phyloP scores from a whole-genome alignment of 768 basidiomycete species.

The Trametes meyenii region DNA sequence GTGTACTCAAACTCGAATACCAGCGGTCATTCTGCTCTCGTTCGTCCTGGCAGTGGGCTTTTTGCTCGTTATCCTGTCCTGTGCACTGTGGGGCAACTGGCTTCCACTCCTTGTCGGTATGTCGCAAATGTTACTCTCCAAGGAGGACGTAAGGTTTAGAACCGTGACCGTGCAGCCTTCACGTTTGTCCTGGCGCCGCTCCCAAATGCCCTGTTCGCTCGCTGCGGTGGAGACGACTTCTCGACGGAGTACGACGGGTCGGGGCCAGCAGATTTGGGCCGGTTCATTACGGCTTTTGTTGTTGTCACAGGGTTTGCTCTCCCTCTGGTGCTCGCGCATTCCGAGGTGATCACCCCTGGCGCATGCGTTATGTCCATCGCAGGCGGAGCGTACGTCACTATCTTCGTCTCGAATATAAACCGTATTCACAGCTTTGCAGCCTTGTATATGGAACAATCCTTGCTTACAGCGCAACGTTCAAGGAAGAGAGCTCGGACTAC shows the following conservation, averaged over 20 bases:
- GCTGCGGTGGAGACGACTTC: slow-evolving; percentile 91
- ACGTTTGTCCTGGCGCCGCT: slow-evolving; percentile 95
- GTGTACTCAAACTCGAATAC: slow-evolving; percentile 22
- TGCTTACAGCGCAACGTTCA: slow-evolving; percentile 84
- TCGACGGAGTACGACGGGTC: slow-evolving; percentile 71
- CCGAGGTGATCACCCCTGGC: slow-evolving; percentile 78
- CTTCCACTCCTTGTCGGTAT: slow-evolving; percentile 92
- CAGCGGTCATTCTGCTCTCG: slow-evolving; percentile 94
- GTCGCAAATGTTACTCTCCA: slow-evolving; percentile 32
- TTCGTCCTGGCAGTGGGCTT: slow-evolving; percentile 99
- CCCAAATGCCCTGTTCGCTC: slow-evolving; percentile 92
- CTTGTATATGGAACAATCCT: slow-evolving; percentile 91
- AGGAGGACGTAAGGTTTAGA: not conserved
- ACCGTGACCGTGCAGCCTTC: slow-evolving; percentile 56
- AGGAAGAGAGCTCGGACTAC: slow-evolving; percentile 79
- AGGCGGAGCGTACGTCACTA: slow-evolving; percentile 76
- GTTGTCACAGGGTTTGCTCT: slow-evolving; percentile 94
- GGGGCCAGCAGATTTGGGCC: slow-evolving; percentile 85
- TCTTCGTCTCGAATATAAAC: not conserved
- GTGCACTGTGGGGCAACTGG: slow-evolving; percentile 97
- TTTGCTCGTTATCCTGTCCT: slow-evolving; percentile 94
- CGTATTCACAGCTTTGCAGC: slow-evolving; percentile 37
- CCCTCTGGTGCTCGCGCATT: slow-evolving; percentile 90
- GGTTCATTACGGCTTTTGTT: slow-evolving; percentile 88
- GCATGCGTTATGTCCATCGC: slow-evolving; percentile 95